Conservation (phyloP, 2,329 filamentous ascomycete genomes). For the Scedosporium aurantiacum region DNA sequence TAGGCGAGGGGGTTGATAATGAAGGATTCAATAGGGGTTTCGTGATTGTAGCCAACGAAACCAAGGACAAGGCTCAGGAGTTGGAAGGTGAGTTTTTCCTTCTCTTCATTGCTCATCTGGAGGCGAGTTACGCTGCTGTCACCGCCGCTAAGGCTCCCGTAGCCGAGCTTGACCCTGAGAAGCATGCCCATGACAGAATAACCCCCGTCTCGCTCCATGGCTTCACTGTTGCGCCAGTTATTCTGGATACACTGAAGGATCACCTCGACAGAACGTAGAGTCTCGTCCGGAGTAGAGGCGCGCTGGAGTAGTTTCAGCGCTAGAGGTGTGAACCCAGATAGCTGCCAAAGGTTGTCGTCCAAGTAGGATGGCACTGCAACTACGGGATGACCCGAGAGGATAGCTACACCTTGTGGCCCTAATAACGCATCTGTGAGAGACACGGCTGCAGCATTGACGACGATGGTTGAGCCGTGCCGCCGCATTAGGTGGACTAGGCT, state of each 20-base stretch:
- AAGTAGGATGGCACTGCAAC: constrained; percentile 72
- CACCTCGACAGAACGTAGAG: constrained; percentile 69
- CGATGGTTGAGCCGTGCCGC: constrained; percentile 65
- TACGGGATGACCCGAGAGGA: constrained; percentile 74
- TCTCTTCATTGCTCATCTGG: constrained; percentile 37
- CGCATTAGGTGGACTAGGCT: constrained; percentile 59
- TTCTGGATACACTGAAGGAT: constrained; percentile 76
- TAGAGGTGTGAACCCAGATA: constrained; percentile 83
- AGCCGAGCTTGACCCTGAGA: constrained; percentile 68
- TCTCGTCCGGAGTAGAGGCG: constrained; percentile 57
- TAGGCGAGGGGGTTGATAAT: constrained; percentile 95
- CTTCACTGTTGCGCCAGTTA: constrained; percentile 96
- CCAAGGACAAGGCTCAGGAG: constrained; percentile 67
- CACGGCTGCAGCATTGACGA: constrained; percentile 79
- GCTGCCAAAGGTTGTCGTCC: constrained; percentile 84
- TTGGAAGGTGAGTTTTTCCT: constrained; percentile 45
- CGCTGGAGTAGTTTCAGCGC: constrained; percentile 76
- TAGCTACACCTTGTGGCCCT: constrained; percentile 66
- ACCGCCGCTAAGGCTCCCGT: background rate
- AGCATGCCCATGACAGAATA: constrained; percentile 81
- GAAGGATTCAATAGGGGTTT: constrained; percentile 73
- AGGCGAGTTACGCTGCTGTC: constrained; percentile 22
- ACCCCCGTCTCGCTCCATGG: constrained; percentile 92
- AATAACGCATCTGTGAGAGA: constrained; percentile 83
- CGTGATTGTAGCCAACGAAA: constrained; percentile 80